Conservation (phyloP, 2,329 filamentous ascomycete genomes). For the Cladophialophora immunda region DNA sequence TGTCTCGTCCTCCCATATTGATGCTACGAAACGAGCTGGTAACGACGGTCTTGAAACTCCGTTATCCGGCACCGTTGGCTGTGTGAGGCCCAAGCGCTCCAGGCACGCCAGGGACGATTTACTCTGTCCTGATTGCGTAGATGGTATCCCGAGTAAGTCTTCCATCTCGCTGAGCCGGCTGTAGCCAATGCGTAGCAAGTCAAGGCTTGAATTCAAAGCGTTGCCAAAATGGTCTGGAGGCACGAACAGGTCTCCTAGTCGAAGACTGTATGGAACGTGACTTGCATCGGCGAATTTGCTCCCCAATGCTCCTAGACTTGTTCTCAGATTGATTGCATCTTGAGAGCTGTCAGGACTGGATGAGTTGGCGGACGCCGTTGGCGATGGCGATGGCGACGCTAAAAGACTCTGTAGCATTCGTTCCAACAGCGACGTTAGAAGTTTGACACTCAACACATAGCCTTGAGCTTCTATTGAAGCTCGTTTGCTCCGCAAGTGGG, state of each 20-base stretch:
- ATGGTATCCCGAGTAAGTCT: background rate
- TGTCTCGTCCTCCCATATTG: slow-evolving; percentile 1
- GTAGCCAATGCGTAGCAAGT: background rate
- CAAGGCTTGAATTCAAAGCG: background rate
- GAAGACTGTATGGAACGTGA: background rate
- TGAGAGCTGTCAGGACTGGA: background rate
- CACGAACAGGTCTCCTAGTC: background rate
- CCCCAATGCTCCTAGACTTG: background rate
- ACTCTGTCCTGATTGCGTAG: background rate
- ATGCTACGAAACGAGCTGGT: background rate
- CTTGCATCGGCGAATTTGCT: background rate
- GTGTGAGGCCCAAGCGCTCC: background rate
- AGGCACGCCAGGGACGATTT: background rate
- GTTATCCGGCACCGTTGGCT: background rate
- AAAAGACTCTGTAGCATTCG: background rate
- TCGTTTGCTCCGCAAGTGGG: background rate
- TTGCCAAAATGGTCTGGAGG: background rate
- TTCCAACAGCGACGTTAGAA: background rate
- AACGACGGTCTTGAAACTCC: background rate
- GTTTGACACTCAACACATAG: background rate
- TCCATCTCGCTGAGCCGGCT: background rate
- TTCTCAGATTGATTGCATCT: background rate
- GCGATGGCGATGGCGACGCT: background rate
- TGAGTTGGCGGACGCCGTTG: background rate
- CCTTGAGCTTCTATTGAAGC: background rate